phyloP scores from a whole-genome alignment of 2,329 filamentous ascomycete species.

The Fusarium sp. region DNA sequence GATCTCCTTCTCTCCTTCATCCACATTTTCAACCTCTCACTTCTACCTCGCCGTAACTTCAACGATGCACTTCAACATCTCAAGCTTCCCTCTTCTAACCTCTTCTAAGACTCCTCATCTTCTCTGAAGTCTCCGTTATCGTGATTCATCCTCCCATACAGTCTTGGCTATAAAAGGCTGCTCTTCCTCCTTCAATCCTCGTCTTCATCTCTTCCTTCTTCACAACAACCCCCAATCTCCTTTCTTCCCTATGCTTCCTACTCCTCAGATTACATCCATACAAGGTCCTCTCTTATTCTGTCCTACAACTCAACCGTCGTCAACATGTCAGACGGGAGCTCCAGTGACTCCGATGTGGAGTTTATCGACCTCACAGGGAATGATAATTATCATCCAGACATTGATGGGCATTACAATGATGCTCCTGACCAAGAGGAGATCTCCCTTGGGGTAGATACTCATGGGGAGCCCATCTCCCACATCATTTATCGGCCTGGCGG shows the following conservation, averaged over 20 bases:
- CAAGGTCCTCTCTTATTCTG: background rate
- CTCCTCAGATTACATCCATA: background rate
- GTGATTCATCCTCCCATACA: background rate
- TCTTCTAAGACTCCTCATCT: background rate
- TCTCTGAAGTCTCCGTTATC: background rate
- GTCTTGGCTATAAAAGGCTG: background rate
- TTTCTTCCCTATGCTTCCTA: background rate
- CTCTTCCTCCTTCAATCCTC: background rate
- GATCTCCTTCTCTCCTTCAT: background rate
- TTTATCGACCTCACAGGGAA: conserved; percentile 14
- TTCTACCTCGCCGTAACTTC: background rate
- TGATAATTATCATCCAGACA: background rate
- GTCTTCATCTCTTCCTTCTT: conserved; percentile 2
- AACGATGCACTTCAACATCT: background rate
- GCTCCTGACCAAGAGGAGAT: background rate
- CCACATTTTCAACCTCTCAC: background rate
- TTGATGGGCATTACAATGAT: background rate
- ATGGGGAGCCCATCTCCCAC: background rate
- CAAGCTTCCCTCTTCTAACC: background rate
- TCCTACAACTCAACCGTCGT: background rate
- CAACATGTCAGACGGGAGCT: conserved; percentile 21
- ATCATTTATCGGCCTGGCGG: background rate
- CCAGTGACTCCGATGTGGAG: background rate
- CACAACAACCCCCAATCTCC: background rate
- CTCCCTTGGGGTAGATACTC: background rate